phyloP scores from a whole-genome alignment of 768 basidiomycete species.

The Collybia mongolica region DNA sequence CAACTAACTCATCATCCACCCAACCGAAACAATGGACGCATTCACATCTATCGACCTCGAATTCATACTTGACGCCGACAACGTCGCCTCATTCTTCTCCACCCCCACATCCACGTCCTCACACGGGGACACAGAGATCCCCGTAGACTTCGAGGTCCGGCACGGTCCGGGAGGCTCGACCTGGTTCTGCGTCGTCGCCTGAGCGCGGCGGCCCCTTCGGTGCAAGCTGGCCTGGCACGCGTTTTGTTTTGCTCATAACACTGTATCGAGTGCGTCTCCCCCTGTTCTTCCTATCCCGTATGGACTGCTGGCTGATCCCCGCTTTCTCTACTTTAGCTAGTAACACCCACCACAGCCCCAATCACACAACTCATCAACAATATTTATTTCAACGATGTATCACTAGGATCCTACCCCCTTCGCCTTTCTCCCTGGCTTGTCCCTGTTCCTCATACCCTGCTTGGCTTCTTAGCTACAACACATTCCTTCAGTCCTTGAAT shows the following conservation, averaged over 20 bases:
- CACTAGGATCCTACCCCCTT: too few relatives aligned
- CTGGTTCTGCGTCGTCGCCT: slow-evolving; percentile 6
- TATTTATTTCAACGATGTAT: too few relatives aligned
- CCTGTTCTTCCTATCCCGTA: neutral
- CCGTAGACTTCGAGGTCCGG: neutral
- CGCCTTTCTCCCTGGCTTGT: too few relatives aligned
- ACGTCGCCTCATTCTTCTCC: too few relatives aligned
- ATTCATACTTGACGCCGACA: neutral
- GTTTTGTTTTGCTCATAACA: neutral
- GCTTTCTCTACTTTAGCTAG: neutral
- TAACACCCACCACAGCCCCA: neutral
- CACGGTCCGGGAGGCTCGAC: neutral
- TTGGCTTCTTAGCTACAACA: too few relatives aligned
- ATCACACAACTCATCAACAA: too few relatives aligned
- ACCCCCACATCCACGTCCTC: too few relatives aligned
- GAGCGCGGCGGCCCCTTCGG: neutral
- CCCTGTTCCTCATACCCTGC: too few relatives aligned
- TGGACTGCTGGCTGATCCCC: too few relatives aligned
- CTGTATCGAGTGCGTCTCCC: slow-evolving; percentile 6
- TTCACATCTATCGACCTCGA: neutral
- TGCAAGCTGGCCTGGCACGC: neutral
- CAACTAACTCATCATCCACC: too few relatives aligned
- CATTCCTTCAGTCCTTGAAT: too few relatives aligned
- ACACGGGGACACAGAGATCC: neutral
- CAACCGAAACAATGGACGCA: neutral